These are phyloP conservation scores for Pichia deserticola DNA, from an alignment of 805 yeast genomes.

Conservation along the genomic window DNA sequence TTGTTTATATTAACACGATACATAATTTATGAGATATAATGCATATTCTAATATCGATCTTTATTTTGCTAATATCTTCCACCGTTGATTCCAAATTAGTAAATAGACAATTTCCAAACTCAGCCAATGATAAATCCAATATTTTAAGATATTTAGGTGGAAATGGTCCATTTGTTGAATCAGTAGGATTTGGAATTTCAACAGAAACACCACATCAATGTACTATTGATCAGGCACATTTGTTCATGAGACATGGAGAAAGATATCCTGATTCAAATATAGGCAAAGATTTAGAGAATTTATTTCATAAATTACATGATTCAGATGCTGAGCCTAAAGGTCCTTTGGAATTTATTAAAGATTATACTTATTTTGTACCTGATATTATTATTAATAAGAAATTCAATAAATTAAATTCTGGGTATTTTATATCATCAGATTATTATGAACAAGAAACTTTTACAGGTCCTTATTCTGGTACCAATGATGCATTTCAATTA, in stretches of 20 bases:
- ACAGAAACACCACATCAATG: conserved; percentile 45
- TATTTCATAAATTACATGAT: conserved; percentile 26
- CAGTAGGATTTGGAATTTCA: conserved; percentile 42
- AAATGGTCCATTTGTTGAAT: conserved; percentile 18
- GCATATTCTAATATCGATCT: no score
- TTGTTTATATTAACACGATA: no score
- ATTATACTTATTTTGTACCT: conserved; percentile 19
- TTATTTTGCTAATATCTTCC: no score
- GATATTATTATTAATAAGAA: no score
- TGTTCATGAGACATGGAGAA: conserved; percentile 69
- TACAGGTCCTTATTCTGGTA: background rate
- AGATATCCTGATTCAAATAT: conserved; percentile 48
- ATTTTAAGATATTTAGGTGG: background rate
- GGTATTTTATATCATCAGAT: no score
- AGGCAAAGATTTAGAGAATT: conserved; percentile 12
- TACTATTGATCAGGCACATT: conserved; percentile 55
- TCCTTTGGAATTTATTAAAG: conserved; percentile 42
- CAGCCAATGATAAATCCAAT: background rate
- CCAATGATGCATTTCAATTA: background rate
- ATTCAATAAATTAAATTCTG: no score
- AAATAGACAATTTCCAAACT: no score
- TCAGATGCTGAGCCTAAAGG: conserved; percentile 33
- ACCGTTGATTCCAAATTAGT: no score
- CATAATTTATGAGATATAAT: no score
- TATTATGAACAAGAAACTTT: background rate